Conservation (phyloP, 78 protist species). For the Monosiga brevicollis region DNA sequence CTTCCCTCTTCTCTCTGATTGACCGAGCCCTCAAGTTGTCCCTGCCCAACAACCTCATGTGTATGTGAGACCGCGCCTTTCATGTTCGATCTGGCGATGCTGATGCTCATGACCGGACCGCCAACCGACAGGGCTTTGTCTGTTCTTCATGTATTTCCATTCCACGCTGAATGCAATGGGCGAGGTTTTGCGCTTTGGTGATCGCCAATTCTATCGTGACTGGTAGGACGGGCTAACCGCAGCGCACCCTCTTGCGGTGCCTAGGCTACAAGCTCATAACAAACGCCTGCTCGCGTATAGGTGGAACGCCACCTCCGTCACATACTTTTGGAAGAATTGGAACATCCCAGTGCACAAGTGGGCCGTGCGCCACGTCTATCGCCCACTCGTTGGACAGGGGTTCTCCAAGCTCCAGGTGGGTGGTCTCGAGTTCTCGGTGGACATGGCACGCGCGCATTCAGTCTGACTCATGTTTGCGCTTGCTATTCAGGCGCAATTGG, state of each 20-base stretch:
- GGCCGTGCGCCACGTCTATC: slow-evolving; percentile 44
- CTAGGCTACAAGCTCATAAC: too few species aligned
- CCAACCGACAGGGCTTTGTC: background rate
- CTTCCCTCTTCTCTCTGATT: slow-evolving; percentile 23
- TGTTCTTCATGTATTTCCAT: slow-evolving; percentile 23
- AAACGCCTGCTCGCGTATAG: too few species aligned
- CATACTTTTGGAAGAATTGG: slow-evolving; percentile 71
- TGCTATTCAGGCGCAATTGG: slow-evolving; percentile 15
- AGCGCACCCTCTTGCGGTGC: too few species aligned
- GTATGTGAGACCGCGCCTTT: too few species aligned
- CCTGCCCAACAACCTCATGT: background rate
- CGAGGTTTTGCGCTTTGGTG: slow-evolving; percentile 32
- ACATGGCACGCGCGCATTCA: too few species aligned
- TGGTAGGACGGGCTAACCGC: too few species aligned
- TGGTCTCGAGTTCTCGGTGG: too few species aligned
- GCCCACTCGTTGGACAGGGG: slow-evolving; percentile 15
- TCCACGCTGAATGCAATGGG: slow-evolving; percentile 31
- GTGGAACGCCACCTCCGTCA: slow-evolving; percentile 61
- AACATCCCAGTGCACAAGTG: slow-evolving; percentile 74
- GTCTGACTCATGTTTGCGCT: too few species aligned
- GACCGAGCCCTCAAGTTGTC: background rate
- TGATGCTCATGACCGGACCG: too few species aligned
- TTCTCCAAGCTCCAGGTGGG: background rate
- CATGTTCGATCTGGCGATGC: too few species aligned
- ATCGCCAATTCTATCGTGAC: slow-evolving; percentile 37